Base-by-base conservation (phyloP, 371 early-diverging fungal species). In the Mortierella sp. region DNA sequence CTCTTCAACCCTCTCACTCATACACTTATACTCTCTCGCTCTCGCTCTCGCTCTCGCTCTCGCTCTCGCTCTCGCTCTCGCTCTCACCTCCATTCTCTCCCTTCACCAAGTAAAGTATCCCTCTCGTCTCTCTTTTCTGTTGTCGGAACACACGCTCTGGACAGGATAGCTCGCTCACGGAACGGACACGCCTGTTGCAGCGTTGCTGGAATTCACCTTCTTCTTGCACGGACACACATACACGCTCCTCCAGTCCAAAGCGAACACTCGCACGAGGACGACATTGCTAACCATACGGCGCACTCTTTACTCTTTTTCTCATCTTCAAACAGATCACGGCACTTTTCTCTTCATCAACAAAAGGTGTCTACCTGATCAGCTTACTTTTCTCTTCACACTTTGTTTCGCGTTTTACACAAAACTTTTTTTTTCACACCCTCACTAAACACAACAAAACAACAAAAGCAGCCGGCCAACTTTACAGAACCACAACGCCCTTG, bases 331-430 rank as follows among this genome's bases (percentile, higher is more conserved):
- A 63, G 63, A 63, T 63, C 34, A 34, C 34, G 34, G 31, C 63
- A 19, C 63, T 31, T 60, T 16, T 34, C 16, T 63, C n/a, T 48
- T 24, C 55, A 24, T 55, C 63, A 63, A 16, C 38, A 63, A 63
- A 60, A 63, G 26, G 31, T 19, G 38, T 63, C 26, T 0, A 63
- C 63, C 63, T 63, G 63, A 63, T 63, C 63, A 63, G 63, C 34
- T 28, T 31, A 31, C 31, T 16, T 63, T 26, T n/a, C 34, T 63
- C 13, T n/a, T 19, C 63, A 19, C 19, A 31, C 38, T 31, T 34
- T 63, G 19, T 63, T 63, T 63, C 63, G 63, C 63, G 63, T 34
- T 34, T 31, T 16, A 63, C 63, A 63, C 63, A 63, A 31, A 60
- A 31, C 63, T 34, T 34, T 60, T 31, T 31, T 50, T 50, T 16